Evolutionary conservation across 169 alveolate species (phyloP).

Genomic region (Babesia ovis): DNA sequence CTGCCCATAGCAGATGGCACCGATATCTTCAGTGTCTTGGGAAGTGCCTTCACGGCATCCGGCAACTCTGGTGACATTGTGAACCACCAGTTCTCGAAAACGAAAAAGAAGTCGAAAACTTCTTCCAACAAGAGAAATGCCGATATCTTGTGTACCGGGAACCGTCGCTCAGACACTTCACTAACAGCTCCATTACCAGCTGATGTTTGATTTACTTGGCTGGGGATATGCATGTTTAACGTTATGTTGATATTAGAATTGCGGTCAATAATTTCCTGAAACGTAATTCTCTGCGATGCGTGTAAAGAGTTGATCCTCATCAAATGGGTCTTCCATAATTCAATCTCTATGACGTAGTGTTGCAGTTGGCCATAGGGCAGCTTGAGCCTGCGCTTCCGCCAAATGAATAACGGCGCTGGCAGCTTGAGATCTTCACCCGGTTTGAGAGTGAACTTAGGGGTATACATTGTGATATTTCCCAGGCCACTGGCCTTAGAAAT

Average conservation of each 20-base stretch:
- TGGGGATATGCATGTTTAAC: constrained; percentile 68
- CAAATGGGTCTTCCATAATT: constrained; percentile 80
- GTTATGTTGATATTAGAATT: constrained; percentile 76
- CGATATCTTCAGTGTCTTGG: constrained; percentile 71
- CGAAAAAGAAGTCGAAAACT: constrained; percentile 75
- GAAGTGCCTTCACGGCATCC: constrained; percentile 27
- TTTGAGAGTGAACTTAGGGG: constrained; percentile 73
- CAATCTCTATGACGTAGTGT: constrained; percentile 74
- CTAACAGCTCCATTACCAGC: constrained; percentile 33
- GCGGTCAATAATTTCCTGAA: constrained; percentile 77
- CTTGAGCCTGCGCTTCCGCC: constrained; percentile 72
- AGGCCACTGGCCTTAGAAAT: constrained; percentile 26
- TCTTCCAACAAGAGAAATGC: constrained; percentile 74
- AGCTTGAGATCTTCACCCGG: constrained; percentile 72
- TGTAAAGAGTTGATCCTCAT: constrained; percentile 75
- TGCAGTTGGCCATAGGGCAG: constrained; percentile 81
- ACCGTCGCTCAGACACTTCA: constrained; percentile 21
- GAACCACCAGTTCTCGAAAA: constrained; percentile 81
- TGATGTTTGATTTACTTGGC: constrained; percentile 36
- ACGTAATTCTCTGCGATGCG: constrained; percentile 74
- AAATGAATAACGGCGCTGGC: constrained; percentile 71
- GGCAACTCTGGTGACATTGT: constrained; percentile 71
- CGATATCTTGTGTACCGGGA: constrained; percentile 56
- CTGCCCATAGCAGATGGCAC: constrained; percentile 65
- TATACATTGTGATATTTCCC: constrained; percentile 64